Evolutionary conservation across 768 basidiomycete species (phyloP).

Genomic region (Pholiota conissans): DNA sequence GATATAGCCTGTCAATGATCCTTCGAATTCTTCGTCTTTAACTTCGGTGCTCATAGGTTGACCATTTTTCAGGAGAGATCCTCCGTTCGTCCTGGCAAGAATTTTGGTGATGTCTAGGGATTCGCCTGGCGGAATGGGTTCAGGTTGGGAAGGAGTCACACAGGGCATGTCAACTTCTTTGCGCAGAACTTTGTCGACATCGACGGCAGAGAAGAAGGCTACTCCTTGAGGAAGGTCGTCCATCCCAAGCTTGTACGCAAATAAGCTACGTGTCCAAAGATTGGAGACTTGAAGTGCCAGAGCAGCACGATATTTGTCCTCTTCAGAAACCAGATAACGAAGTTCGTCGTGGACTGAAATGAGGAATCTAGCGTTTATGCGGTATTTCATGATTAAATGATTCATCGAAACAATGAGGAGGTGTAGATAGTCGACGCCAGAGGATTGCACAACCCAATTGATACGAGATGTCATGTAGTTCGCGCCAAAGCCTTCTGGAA

Average conservation of each 20-base stretch:
- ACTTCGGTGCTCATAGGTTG: conserved; percentile 43
- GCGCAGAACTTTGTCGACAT: conserved; percentile 85
- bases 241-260: conserved; percentile 93
- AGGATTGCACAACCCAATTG: conserved; percentile 99
- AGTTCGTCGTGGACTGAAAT: conserved; percentile 98
- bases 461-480: conserved; percentile 96
- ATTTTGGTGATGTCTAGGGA: conserved; percentile 69
- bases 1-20: conserved; percentile 46
- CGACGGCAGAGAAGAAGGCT: conserved; percentile 96
- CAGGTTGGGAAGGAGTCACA: conserved; percentile 88
- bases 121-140: conserved; percentile 84
- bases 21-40: conserved; percentile 16
- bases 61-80: conserved; percentile 63
- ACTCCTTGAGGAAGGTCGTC: conserved; percentile 94
- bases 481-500: conserved; percentile 56
- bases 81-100: conserved; percentile 68
- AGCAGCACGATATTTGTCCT: conserved; percentile 87
- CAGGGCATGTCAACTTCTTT: conserved; percentile 98
- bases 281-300: conserved; percentile 95
- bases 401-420: conserved; percentile 96
- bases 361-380: conserved; percentile 88
- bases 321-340: conserved; percentile 87
- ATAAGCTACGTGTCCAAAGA: conserved; percentile 90
- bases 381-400: conserved; percentile 75
- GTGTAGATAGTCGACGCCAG: conserved; percentile 97